Evolutionary conservation across 1,139 yeast genomes (phyloP).

Genomic region (Blastobotrys illinoisensis): DNA sequence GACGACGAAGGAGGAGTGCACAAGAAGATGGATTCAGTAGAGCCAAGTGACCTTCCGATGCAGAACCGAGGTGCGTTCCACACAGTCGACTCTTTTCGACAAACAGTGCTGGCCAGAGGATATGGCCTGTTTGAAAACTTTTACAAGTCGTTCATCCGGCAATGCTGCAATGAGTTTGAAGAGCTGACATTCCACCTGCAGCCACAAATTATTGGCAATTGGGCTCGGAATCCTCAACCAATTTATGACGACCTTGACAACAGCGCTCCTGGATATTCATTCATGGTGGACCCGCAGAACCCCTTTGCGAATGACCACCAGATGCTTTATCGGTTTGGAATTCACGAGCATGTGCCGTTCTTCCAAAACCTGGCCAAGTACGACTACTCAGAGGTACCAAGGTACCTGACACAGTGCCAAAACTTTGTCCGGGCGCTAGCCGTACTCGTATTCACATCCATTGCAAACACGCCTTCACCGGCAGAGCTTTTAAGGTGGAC

Average conservation of each 20-base stretch:
- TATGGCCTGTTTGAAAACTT: slow-evolving; percentile 7
- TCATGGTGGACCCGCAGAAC: slow-evolving; percentile 1
- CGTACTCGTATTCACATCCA: slow-evolving; percentile 5
- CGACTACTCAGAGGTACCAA: neutral
- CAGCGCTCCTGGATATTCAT: slow-evolving; percentile 5
- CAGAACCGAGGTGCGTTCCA: neutral
- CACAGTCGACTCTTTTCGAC: slow-evolving; percentile 7
- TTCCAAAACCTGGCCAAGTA: neutral
- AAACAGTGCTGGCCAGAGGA: slow-evolving; percentile 6
- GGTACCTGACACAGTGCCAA: slow-evolving; percentile 3
- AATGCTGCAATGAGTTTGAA: slow-evolving; percentile 3
- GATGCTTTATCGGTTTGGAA: neutral
- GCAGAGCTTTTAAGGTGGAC: slow-evolving; percentile 4
- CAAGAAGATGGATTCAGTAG: neutral
- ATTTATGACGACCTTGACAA: slow-evolving; percentile 1
- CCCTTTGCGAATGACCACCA: neutral
- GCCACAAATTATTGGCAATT: slow-evolving; percentile 2
- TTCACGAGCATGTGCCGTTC: neutral
- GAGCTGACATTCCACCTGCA: slow-evolving; percentile 7
- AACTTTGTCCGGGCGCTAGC: slow-evolving; percentile 2
- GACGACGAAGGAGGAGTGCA: no score
- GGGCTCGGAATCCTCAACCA: neutral
- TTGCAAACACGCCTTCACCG: slow-evolving; percentile 9
- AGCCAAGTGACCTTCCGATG: neutral
- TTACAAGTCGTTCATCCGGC: slow-evolving; percentile 2